Conservation (phyloP, 1,139 yeast genomes). For the Saccharomyces hybrid region DNA sequence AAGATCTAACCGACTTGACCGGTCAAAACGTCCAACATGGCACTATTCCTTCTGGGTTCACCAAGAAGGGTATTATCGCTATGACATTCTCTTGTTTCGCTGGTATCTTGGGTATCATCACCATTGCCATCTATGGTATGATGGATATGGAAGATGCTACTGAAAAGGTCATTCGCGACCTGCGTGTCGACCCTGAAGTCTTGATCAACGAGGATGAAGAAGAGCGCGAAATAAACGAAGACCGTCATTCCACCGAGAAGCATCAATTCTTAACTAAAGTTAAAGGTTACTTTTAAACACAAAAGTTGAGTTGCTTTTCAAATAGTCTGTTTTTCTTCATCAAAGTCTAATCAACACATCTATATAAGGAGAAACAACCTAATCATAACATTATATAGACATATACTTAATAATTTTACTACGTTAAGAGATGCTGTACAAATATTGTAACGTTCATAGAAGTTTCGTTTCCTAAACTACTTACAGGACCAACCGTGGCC, state of each 20-base stretch:
- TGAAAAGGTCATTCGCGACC: constrained; percentile 44
- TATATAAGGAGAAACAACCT: neutral
- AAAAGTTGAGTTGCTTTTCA: neutral
- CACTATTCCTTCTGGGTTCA: constrained; percentile 76
- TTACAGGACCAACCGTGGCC: no score
- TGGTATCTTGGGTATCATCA: constrained; percentile 69
- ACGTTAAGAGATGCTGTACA: no score
- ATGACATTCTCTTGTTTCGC: constrained; percentile 69
- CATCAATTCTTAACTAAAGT: neutral
- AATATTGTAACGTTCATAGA: no score
- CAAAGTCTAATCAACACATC: neutral
- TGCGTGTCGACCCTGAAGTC: constrained; percentile 21
- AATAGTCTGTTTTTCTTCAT: neutral
- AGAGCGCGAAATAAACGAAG: neutral
- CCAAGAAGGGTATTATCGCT: constrained; percentile 84
- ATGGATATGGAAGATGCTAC: constrained; percentile 59
- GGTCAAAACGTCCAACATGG: constrained; percentile 65
- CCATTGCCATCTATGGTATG: constrained; percentile 76
- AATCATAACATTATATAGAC: neutral
- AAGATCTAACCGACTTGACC: constrained; percentile 49
- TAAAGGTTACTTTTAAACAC: neutral
- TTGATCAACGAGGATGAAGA: constrained; percentile 4
- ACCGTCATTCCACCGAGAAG: neutral
- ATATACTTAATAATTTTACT: neutral
- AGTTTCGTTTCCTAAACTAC: neutral